phyloP scores from a whole-genome alignment of 768 basidiomycete genomes.

The Tricholoma matsutake region DNA sequence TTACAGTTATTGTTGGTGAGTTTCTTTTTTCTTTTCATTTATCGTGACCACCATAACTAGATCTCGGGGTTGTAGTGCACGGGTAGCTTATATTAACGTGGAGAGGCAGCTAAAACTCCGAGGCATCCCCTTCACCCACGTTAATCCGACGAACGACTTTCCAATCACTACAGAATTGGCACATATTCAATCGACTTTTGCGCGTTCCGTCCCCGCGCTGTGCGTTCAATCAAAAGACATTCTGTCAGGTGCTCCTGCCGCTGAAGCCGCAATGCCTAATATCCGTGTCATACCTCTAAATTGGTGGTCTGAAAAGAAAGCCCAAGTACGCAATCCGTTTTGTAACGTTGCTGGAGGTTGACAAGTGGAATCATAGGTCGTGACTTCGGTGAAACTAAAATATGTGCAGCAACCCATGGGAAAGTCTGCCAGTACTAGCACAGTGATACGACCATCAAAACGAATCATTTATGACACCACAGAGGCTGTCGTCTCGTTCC shows the following conservation, averaged over 20 bases:
- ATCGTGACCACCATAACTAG: not conserved
- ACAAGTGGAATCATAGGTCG: conserved; percentile 45
- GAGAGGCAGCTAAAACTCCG: conserved; percentile 85
- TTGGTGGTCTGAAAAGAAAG: conserved; percentile 86
- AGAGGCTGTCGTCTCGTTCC: conserved; percentile 85
- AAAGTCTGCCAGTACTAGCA: conserved; percentile 56
- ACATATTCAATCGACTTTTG: conserved; percentile 67
- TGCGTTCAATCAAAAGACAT: conserved; percentile 82
- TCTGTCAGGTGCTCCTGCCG: conserved; percentile 78
- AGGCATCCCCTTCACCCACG: conserved; percentile 72
- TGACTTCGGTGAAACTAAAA: conserved; percentile 88
- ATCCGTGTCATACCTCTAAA: conserved; percentile 85
- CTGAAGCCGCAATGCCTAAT: conserved; percentile 90
- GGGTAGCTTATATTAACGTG: conserved; percentile 86
- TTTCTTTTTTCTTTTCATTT: conserved; percentile 2
- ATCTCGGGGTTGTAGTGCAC: conserved; percentile 52
- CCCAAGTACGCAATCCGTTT: conserved; percentile 39
- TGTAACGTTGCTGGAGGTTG: not conserved
- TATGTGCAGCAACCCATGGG: conserved; percentile 86
- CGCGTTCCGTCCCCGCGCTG: conserved; percentile 76
- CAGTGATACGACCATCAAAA: conserved; percentile 79
- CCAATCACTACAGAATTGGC: conserved; percentile 43
- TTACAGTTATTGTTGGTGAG: conserved; percentile 85
- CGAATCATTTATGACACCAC: conserved; percentile 87
- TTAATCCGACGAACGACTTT: conserved; percentile 52